Base-by-base conservation (phyloP, 2,329 filamentous ascomycete species). In the Epicoccum nigrum region DNA sequence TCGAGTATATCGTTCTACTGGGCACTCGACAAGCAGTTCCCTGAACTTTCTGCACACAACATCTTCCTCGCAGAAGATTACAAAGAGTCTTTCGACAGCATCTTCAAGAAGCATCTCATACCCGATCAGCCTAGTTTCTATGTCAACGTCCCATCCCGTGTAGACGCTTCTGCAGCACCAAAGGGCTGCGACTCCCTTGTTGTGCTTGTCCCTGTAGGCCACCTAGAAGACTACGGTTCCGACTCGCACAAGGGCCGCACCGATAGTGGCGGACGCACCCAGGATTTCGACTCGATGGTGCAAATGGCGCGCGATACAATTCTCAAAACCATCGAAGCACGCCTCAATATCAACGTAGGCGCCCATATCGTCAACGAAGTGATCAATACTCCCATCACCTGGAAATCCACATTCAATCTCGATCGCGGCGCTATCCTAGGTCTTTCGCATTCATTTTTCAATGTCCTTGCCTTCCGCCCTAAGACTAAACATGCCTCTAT, bases 1-100 rank as follows among this genome's bases (percentile, higher is more conserved):
- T 88, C 84, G 56, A 87, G 85, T 51, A 88, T 91, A 59, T 89
- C 86, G 4, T 91, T 91, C 73, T 91, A 90, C 77, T 92, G 87
- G 87, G 82, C 83, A 2, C 77, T 90, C 16, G 78, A 83, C 51
- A 76, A 78, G 42, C 78, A 80, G 43, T 74, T 90, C 1, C 82
- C 83, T 0, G 81, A 88, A 68, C 79, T 92, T 2, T 77, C 80
- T 15, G 83, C 85, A 0, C 88, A 92, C 74, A 92, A 91, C 69
- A 89, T 91, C 62, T 92, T 92, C 75, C 81, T 91, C 6, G 87
- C 88, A 2, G 84, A 89, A 60, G 79, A 87, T 57, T 92, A 90
- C 69, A 79, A 79, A 42, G 85, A 88, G 60, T 86, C 82, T n/a
- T 91, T 91, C 63, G 87, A 91, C 69, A 81, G 82, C 51, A 91